A percentile compares a stretch with the other conserved stretches of the same genome.
phyloP scores from a whole-genome alignment of 129 eudicot species.

The Centrapalus pauciflorus region DNA sequence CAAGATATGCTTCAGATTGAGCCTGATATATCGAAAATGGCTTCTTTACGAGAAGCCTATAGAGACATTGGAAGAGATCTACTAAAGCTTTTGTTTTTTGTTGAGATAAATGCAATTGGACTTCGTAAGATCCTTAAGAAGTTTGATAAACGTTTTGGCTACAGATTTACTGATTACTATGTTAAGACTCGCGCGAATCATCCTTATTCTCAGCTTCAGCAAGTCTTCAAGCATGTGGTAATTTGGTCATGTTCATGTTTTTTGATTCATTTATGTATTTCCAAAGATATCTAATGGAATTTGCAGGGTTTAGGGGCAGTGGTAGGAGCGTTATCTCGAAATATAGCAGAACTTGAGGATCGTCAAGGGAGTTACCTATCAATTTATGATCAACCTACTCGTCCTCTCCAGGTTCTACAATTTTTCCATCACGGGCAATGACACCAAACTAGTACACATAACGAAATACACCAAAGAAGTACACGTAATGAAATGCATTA shows the following conservation, averaged over 20 bases:
- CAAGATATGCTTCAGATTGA: conserved; percentile 48
- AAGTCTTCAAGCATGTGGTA: conserved; percentile 97
- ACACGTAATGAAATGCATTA: too few species aligned
- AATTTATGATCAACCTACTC: conserved; percentile 90
- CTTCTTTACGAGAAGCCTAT: conserved; percentile 64
- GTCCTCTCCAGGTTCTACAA: conserved; percentile 63
- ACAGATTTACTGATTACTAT: conserved; percentile 81
- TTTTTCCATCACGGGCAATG: too few species aligned
- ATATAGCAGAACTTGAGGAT: conserved; percentile 89
- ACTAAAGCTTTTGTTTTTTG: conserved; percentile 65
- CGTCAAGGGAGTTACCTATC: conserved; percentile 86
- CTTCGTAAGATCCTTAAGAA: conserved; percentile 93
- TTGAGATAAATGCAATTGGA: conserved; percentile 90
- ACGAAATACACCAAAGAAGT: too few species aligned
- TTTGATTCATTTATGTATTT: neutral
- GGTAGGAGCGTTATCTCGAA: conserved; percentile 84
- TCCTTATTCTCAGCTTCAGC: conserved; percentile 97
- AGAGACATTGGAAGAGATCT: conserved; percentile 82
- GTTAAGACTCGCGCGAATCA: conserved; percentile 92
- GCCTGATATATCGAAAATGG: conserved; percentile 61
- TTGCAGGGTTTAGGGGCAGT: conserved; percentile 96
- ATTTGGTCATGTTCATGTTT: conserved; percentile 6
- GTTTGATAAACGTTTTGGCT: conserved; percentile 87
- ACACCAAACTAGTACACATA: too few species aligned
- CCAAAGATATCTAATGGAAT: conserved; percentile 2